phyloP scores from a whole-genome alignment of 495 filamentous ascomycete species.

The Penicillium paradoxum region DNA sequence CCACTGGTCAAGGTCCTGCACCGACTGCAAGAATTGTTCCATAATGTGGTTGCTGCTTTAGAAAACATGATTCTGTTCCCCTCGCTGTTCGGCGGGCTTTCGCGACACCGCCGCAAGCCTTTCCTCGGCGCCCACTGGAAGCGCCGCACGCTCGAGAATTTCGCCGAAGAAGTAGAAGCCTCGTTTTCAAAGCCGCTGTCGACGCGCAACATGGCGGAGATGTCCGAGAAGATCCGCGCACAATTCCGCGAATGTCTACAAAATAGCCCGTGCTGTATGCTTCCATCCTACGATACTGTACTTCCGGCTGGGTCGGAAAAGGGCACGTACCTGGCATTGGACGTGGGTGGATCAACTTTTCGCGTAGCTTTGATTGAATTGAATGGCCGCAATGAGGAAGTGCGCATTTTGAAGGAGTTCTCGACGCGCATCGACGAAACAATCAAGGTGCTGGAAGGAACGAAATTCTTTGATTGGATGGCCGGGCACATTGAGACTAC shows the following conservation, averaged over 20 bases:
- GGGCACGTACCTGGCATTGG: conserved; percentile 57
- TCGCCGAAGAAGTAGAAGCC: conserved; percentile 46
- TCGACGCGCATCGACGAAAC: conserved; percentile 51
- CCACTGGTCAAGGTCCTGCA: conserved; percentile 44
- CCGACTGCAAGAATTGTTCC: conserved; percentile 51
- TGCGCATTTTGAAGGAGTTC: conserved; percentile 48
- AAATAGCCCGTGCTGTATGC: conserved; percentile 55
- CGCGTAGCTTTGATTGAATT: conserved; percentile 59
- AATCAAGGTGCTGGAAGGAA: conserved; percentile 50
- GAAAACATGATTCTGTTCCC: conserved; percentile 50
- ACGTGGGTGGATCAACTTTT: conserved; percentile 65
- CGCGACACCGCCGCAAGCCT: conserved; percentile 31
- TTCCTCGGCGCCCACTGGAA: conserved; percentile 38
- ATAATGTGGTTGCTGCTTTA: conserved; percentile 46
- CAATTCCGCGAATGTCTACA: conserved; percentile 53
- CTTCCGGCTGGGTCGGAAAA: conserved; percentile 56
- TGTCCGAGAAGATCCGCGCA: conserved; percentile 56
- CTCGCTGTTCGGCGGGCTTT: conserved; percentile 41
- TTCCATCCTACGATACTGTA: conserved; percentile 60
- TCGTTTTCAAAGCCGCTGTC: conserved; percentile 44
- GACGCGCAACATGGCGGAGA: conserved; percentile 41
- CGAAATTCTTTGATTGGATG: conserved; percentile 66
- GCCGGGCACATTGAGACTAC: conserved; percentile 57
- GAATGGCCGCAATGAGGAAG: conserved; percentile 41
- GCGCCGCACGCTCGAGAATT: conserved; percentile 46